These are phyloP conservation scores for Isabelozyma heimii DNA, from an alignment of 805 yeast species.

Conservation along the genomic window DNA sequence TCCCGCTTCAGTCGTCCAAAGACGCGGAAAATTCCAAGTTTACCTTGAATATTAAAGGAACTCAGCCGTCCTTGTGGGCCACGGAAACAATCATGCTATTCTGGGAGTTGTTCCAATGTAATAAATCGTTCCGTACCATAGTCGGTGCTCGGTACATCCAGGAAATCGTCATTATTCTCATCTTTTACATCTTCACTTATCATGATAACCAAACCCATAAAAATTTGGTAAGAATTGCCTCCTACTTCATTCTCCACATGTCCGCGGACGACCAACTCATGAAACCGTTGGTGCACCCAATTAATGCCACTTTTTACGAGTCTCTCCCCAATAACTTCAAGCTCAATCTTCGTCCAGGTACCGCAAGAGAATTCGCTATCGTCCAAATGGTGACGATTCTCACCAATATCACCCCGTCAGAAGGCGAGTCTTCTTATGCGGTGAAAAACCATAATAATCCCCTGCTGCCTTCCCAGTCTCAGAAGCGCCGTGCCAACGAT, in stretches of 20 bases:
- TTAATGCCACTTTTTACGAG: conserved; percentile 43
- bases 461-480: conserved; percentile 11
- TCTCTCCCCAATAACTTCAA: conserved; percentile 54
- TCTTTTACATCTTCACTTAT: conserved; percentile 57
- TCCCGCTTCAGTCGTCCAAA: conserved; percentile 34
- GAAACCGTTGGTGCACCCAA: conserved; percentile 42
- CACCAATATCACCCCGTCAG: conserved; percentile 6
- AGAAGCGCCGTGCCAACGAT: conserved; percentile 10
- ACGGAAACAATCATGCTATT: conserved; percentile 59
- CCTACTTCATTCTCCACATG: conserved; percentile 52
- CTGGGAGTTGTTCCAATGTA: conserved; percentile 79
- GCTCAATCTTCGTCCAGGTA: conserved; percentile 38
- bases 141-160: conserved; percentile 43
- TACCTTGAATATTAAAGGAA: conserved; percentile 7
- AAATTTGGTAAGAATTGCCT: conserved; percentile 47
- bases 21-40: conserved; percentile 10
- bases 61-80: conserved; percentile 43
- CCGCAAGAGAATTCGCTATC: conserved; percentile 64
- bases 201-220: conserved; percentile 35
- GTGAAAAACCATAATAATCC: conserved; percentile 21
- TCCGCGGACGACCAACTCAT: conserved; percentile 39
- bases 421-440: not conserved
- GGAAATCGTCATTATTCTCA: conserved; percentile 51
- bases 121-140: conserved; percentile 48
- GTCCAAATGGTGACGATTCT: conserved; percentile 49